These are phyloP conservation scores for Cyclospora cayetanensis DNA, from an alignment of 169 alveolate species.

Conservation along the genomic window DNA sequence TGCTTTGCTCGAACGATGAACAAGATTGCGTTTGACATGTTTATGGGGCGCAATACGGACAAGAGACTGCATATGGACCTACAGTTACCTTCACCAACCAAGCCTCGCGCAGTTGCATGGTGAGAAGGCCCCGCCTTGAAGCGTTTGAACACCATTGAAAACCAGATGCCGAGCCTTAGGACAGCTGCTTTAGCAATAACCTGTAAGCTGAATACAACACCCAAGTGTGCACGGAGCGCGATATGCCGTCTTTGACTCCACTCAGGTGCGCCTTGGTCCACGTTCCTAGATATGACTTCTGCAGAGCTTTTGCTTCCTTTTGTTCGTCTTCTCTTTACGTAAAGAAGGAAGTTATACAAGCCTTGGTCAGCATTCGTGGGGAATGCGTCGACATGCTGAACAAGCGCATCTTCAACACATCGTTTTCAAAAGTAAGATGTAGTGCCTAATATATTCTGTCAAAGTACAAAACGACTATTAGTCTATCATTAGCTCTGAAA, in stretches of 20 bases:
- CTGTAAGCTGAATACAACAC: background rate
- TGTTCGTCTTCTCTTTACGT: conserved; percentile 89
- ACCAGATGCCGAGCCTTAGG: too few species aligned
- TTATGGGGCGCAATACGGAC: conserved; percentile 79
- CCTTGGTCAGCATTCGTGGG: conserved; percentile 88
- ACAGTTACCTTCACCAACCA: conserved; percentile 82
- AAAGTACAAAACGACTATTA: too few species aligned
- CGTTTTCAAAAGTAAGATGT: conserved; percentile 77
- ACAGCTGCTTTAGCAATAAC: background rate
- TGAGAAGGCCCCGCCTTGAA: background rate
- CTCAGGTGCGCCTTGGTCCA: conserved; percentile 87
- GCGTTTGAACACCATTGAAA: background rate
- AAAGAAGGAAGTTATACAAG: conserved; percentile 89
- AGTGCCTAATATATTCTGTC: background rate
- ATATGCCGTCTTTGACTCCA: conserved; percentile 71
- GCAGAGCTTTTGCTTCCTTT: conserved; percentile 87
- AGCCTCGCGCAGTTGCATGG: conserved; percentile 45
- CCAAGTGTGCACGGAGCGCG: background rate
- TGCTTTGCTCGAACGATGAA: conserved; percentile 93
- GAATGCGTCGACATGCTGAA: conserved; percentile 85
- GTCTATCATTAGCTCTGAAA: background rate
- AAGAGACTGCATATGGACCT: conserved; percentile 81
- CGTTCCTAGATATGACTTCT: conserved; percentile 89
- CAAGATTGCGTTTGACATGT: conserved; percentile 90
- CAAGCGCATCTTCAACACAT: conserved; percentile 81